Evolutionary conservation across 108 stramenopile species (phyloP), one percentile per base, ranked within the genome.

Genomic region (Conticribra weissflogii): DNA sequence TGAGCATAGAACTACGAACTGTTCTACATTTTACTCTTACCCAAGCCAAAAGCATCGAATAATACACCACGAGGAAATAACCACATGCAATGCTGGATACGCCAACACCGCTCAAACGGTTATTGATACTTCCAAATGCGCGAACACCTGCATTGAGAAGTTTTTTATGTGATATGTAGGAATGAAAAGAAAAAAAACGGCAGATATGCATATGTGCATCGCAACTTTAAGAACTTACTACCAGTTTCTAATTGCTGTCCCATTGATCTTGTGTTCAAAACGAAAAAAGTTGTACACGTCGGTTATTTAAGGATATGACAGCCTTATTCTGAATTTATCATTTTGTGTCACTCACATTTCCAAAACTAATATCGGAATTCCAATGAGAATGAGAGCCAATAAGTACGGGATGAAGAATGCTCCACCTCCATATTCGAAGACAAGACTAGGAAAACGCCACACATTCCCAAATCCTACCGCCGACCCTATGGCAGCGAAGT

Each of bases 401-500:
- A 81, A n/a, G 46, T 87, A 90, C 2, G 89, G 85, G 48, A 83
- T 72, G 70, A 88, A 77, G 64, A 86, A 86, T n/a, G 78, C 81
- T 3, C 83, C 83, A 27, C 89, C 89, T 29, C 89, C 89, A 52
- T 80, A 90, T 18, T 85, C 73, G 45, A 63, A 74, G 57, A 81
- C 82, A 19, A 90, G 72, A 5, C 66, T 53, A n/a, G 89, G 89
- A 72, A 90, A 90, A n/a, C 89, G 69, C 89, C 89, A 90, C 22
- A 90, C 69, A 45, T 90, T 90, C 28, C 89, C 86, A 58, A 90
- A 85, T 32, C 86, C 89, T 12, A 90, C 85, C 18, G 58, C 58
- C 3, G 33, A 31, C 3, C 58, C 58, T 8, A 59, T 27, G 4
- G 58, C 58, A 2, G 58, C 58, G 16, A 59, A 36, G n/a, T 36